phyloP scores from a whole-genome alignment of 768 basidiomycete species.

The Hygrophorus russula region DNA sequence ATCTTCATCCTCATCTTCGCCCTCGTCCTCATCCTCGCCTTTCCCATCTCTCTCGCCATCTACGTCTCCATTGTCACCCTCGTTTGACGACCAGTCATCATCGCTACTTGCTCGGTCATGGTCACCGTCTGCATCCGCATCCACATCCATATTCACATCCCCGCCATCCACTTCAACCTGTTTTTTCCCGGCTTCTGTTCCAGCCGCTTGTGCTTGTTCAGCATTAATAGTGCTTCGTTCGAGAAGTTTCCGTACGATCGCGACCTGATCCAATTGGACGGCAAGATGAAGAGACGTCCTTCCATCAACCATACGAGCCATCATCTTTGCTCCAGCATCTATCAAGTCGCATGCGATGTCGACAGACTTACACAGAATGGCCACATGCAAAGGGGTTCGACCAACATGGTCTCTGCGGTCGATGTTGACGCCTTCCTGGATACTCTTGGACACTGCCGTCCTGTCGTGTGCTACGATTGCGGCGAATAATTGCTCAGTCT shows the following conservation, averaged over 20 bases:
- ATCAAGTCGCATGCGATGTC: conserved; percentile 41
- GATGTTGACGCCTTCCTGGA: conserved; percentile 33
- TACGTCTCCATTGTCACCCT: no score
- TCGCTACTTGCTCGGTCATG: conserved; percentile 29
- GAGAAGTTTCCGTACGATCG: conserved; percentile 37
- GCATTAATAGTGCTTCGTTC: conserved; percentile 27
- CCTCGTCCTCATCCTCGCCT: no score
- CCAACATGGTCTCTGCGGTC: conserved; percentile 52
- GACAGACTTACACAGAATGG: conserved; percentile 32
- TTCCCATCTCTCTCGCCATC: no score
- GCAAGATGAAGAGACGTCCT: conserved; percentile 45
- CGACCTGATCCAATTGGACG: conserved; percentile 31
- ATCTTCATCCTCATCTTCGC: conserved; percentile 16
- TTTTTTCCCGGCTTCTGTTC: conserved; percentile 15
- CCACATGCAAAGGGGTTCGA: conserved; percentile 47
- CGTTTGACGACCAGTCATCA: conserved; percentile 41
- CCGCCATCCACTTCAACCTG: conserved; percentile 10
- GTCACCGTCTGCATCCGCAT: not conserved
- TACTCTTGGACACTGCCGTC: conserved; percentile 23
- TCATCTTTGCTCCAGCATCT: conserved; percentile 45
- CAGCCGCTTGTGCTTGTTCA: conserved; percentile 14
- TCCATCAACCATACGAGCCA: conserved; percentile 45
- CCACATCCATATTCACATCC: not conserved
- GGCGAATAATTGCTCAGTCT: conserved; percentile 40
- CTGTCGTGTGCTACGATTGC: conserved; percentile 40